Conservation (phyloP, 306 rosid species). For the Luffa aegyptiaca region DNA sequence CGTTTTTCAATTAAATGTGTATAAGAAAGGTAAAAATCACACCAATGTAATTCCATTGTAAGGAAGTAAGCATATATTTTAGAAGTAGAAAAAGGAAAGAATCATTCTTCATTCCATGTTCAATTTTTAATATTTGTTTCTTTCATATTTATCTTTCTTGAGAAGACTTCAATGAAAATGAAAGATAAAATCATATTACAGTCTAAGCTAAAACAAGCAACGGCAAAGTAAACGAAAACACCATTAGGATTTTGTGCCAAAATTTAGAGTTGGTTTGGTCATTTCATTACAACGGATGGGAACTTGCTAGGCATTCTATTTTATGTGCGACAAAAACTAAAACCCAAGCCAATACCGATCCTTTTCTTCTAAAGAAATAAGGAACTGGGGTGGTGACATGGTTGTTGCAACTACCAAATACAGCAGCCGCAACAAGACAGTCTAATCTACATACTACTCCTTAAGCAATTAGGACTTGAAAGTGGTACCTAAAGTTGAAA, state of each 20-base stretch:
- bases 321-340: background rate
- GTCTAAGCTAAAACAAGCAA: background rate
- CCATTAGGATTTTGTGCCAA: background rate
- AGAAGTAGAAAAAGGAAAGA: no score
- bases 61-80: no score
- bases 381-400: background rate
- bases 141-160: background rate
- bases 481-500: background rate
- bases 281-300: background rate
- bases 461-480: background rate
- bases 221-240: background rate
- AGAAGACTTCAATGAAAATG: background rate
- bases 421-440: background rate
- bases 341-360: background rate
- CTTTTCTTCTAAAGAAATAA: background rate
- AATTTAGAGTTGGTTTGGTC: conserved; percentile 3
- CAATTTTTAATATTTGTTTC: background rate
- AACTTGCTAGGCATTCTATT: background rate
- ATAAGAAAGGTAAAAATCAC: no score
- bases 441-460: background rate
- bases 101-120: background rate
- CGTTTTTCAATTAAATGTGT: no score
- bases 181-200: background rate
- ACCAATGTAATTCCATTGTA: no score
- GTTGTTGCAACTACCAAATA: background rate